Evolutionary conservation across 768 basidiomycete genomes (phyloP), one percentile per base, ranked within the genome.

Genomic region (Bullera alba): DNA sequence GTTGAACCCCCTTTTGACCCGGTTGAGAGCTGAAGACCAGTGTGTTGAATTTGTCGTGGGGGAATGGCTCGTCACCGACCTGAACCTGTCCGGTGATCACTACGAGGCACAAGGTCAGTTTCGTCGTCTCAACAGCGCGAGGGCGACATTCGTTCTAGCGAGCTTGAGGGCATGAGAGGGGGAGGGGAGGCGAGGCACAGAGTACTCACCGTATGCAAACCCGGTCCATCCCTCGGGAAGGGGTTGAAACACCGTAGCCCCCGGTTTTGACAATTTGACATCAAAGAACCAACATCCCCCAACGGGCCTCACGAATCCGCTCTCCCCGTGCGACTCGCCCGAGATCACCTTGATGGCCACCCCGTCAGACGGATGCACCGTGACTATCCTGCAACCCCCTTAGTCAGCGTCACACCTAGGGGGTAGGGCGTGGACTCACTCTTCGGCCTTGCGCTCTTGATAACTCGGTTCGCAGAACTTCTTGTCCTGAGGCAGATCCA

Each of bases 241-340:
- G 8, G 84, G 81, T 68, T 92, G 92, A 76, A 87, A 93, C 26
- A 88, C 78, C 26, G 68, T 76, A 22, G 67, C 70, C 1, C 79
- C 82, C 26, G 80, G 77, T 53, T 78, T 78, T 23, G 78, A 73
- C 69, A 92, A 82, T 51, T 75, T 81, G 54, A 84, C 74, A 65
- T 92, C 87, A 75, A 92, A 83, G 73, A 81, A 95, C 87, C 88
- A 92, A 72, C 90, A 92, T 4, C 92, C 92, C 12, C 92, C 92
- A 0, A 91, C 79, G 0, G 88, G 88, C 42, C 85, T 77, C 21
- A 97, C 91, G 23, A 90, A 90, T 1, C 88, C 91, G 5, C 30
- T 57, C 2, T 82, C 77, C 12, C 86, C 89, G 57, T 91, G 81
- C 52, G 87, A 86, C 69, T 83, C 84, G 4, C 93, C 93, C 56